Conservation (phyloP, 2,329 filamentous ascomycete genomes). For the Aspergillus clavatus region DNA sequence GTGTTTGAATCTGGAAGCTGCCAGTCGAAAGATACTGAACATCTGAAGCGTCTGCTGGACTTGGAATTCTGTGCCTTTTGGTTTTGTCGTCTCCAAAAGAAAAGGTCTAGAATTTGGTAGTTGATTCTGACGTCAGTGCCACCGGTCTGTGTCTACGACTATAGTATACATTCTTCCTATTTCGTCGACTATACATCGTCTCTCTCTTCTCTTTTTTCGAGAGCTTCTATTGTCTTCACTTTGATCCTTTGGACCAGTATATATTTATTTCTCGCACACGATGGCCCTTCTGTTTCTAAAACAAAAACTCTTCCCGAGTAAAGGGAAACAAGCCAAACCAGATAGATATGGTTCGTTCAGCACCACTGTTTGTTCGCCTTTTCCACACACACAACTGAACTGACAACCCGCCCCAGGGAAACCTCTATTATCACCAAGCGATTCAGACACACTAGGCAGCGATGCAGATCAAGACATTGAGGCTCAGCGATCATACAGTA, state of each 20-base stretch:
- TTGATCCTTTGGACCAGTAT: too few relatives aligned
- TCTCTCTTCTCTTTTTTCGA: not conserved
- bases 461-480: constrained; percentile 29
- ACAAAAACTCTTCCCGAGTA: constrained; percentile 31
- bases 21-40: not conserved
- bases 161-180: not conserved
- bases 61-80: too few relatives aligned
- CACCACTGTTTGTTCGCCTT: constrained; percentile 10
- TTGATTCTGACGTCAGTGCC: constrained; percentile 8
- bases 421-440: constrained; percentile 26
- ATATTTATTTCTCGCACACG: constrained; percentile 1
- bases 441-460: constrained; percentile 19
- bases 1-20: not conserved
- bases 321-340: constrained; percentile 13
- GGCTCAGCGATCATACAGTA: constrained; percentile 33
- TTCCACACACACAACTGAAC: not conserved
- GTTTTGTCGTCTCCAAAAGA: not conserved
- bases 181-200: constrained; percentile 2
- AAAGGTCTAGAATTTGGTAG: constrained; percentile 5
- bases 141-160: constrained; percentile 3
- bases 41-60: too few relatives aligned
- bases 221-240: not conserved
- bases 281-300: constrained; percentile 40
- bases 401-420: constrained; percentile 23
- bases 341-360: constrained; percentile 13